These are phyloP conservation scores for Acer campestre DNA, from an alignment of 345 rosid species.

Conservation along the genomic window DNA sequence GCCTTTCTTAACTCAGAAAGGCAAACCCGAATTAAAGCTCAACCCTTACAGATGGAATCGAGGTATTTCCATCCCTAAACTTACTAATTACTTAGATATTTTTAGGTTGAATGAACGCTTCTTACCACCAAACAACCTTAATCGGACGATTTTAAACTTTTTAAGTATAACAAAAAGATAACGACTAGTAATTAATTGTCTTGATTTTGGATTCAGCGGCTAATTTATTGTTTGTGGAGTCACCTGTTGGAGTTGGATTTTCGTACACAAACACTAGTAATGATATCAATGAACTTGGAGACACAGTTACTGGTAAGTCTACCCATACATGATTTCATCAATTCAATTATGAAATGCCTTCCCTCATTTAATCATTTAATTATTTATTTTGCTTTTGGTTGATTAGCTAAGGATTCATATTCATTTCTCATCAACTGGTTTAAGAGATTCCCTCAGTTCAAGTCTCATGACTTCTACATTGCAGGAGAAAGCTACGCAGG, in stretches of 20 bases:
- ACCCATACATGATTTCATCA: too few species aligned
- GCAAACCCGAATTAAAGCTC: constrained; percentile 43
- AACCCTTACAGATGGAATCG: constrained; percentile 73
- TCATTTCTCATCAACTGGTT: constrained; percentile 67
- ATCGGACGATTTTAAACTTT: too few species aligned
- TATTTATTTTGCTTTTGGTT: neutral
- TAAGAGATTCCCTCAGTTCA: constrained; percentile 65
- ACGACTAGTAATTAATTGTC: neutral
- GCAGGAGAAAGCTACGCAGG: constrained; percentile 82
- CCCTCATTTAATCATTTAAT: neutral
- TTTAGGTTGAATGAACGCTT: too few species aligned
- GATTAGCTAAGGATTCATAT: constrained; percentile 56
- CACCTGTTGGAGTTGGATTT: constrained; percentile 72
- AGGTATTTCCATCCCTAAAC: constrained; percentile 35
- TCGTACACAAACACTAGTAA: constrained; percentile 52
- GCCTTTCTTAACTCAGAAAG: constrained; percentile 73
- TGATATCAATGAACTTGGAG: constrained; percentile 58
- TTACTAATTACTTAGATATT: too few species aligned
- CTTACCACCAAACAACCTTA: too few species aligned
- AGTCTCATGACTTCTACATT: constrained; percentile 59
- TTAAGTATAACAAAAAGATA: too few species aligned
- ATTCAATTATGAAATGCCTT: neutral
- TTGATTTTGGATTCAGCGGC: constrained; percentile 38
- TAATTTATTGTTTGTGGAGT: constrained; percentile 67
- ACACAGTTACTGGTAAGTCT: constrained; percentile 42